A percentile compares a stretch with the other conserved stretches of the same genome.
Conservation (phyloP, 331 rosid genomes). For the Acacia pycnantha region DNA sequence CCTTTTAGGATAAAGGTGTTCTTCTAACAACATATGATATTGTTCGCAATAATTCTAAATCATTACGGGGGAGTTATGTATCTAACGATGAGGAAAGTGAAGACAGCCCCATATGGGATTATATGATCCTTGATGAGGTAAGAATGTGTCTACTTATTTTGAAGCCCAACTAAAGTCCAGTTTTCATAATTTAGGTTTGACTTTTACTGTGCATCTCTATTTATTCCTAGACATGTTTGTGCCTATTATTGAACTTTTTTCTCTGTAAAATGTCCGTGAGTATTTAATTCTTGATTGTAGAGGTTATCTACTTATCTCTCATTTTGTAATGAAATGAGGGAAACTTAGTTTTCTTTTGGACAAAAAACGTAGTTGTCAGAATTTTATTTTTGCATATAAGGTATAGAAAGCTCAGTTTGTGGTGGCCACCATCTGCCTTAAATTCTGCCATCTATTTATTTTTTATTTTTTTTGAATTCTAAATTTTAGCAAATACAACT, state of each 20-base stretch:
- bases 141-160: constrained; percentile 2
- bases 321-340: neutral
- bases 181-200: neutral
- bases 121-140: constrained; percentile 98
- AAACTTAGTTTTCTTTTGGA: neutral
- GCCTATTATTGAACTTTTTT: neutral
- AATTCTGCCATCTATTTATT: neutral
- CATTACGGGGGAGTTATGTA: constrained; percentile 17
- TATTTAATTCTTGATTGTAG: neutral
- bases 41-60: constrained; percentile 67
- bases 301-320: neutral
- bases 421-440: neutral
- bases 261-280: neutral
- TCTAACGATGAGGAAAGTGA: constrained; percentile 59
- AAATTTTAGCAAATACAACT: neutral
- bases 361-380: neutral
- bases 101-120: constrained; percentile 77
- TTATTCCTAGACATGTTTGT: neutral
- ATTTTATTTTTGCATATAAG: neutral
- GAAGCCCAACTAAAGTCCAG: constrained; percentile 2
- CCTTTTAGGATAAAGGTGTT: constrained; percentile 77
- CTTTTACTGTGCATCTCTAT: neutral
- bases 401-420: neutral
- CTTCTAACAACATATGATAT: constrained; percentile 94
- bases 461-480: neutral